These are phyloP conservation scores for Speleostelium caveatum DNA, from an alignment of 78 protist species.

Conservation along the genomic window DNA sequence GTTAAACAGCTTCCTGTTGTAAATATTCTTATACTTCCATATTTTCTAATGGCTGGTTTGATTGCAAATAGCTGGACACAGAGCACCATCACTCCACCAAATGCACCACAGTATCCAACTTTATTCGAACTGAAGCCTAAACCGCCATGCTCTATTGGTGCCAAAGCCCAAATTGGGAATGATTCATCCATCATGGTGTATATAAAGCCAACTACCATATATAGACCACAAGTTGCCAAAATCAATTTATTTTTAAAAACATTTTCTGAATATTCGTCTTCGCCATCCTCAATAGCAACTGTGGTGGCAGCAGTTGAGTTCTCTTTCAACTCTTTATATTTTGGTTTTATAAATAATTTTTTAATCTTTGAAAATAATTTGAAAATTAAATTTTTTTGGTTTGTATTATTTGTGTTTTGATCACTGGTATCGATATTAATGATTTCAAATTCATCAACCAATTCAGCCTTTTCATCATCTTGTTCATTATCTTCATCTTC, in stretches of 20 bases:
- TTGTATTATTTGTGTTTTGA: background rate
- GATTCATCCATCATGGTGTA: constrained; percentile 62
- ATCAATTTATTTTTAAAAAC: constrained; percentile 46
- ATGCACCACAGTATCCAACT: constrained; percentile 40
- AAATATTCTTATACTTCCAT: constrained; percentile 35
- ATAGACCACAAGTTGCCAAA: constrained; percentile 8
- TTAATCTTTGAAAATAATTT: background rate
- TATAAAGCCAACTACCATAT: constrained; percentile 23
- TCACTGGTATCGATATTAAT: too few relatives aligned
- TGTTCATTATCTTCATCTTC: background rate
- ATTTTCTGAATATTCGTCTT: background rate
- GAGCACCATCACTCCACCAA: constrained; percentile 56
- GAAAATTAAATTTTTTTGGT: too few relatives aligned
- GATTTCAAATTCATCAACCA: background rate
- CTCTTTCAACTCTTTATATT: background rate
- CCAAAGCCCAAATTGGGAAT: constrained; percentile 62
- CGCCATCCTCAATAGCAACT: background rate
- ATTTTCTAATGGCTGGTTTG: constrained; percentile 21
- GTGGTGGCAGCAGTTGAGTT: background rate
- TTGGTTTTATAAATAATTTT: too few relatives aligned
- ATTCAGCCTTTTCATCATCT: background rate
- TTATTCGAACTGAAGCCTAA: background rate
- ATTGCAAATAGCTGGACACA: constrained; percentile 22
- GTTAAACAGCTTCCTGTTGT: background rate
- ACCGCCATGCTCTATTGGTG: constrained; percentile 24